These are phyloP conservation scores for Xylogone sp. DNA, from an alignment of 2,329 filamentous ascomycete genomes.

Conservation along the genomic window DNA sequence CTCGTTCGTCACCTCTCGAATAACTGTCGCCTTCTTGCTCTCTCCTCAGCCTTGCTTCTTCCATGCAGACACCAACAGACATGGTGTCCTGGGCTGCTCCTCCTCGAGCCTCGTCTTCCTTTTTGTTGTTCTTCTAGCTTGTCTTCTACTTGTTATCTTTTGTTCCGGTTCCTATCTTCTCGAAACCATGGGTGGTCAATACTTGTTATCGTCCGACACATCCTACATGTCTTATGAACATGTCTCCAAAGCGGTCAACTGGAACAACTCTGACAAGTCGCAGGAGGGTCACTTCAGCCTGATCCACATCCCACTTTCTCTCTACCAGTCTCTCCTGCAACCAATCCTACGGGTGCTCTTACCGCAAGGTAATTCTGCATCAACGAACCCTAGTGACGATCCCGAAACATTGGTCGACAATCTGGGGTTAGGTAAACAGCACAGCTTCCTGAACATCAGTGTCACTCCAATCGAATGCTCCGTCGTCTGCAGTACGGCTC, in stretches of 20 bases:
- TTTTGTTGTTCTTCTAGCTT: slow-evolving; percentile 14
- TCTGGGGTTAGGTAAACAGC: slow-evolving; percentile 49
- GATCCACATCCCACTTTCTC: slow-evolving; percentile 81
- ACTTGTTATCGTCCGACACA: background rate
- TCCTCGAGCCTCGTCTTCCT: background rate
- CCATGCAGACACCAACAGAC: background rate
- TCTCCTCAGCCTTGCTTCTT: slow-evolving; percentile 1
- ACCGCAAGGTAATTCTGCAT: slow-evolving; percentile 46
- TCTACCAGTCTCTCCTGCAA: slow-evolving; percentile 77
- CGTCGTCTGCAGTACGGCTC: slow-evolving; percentile 76
- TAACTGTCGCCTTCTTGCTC: background rate
- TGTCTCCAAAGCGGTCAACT: slow-evolving; percentile 14
- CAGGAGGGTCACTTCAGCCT: slow-evolving; percentile 85
- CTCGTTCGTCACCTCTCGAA: background rate
- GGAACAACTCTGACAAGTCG: slow-evolving; percentile 16
- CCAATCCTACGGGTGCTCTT: slow-evolving; percentile 83
- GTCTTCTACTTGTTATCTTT: slow-evolving; percentile 16
- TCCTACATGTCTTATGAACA: background rate
- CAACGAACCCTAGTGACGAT: slow-evolving; percentile 28
- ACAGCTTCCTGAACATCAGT: slow-evolving; percentile 89
- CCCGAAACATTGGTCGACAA: slow-evolving; percentile 37
- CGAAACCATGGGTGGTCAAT: background rate
- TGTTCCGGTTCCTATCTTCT: background rate
- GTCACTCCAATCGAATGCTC: slow-evolving; percentile 92
- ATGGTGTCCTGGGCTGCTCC: background rate